Percentiles rank a stretch among this genome's conserved stretches.
Conservation (phyloP, 2,329 filamentous ascomycete species). For the Fusarium scirpi region DNA sequence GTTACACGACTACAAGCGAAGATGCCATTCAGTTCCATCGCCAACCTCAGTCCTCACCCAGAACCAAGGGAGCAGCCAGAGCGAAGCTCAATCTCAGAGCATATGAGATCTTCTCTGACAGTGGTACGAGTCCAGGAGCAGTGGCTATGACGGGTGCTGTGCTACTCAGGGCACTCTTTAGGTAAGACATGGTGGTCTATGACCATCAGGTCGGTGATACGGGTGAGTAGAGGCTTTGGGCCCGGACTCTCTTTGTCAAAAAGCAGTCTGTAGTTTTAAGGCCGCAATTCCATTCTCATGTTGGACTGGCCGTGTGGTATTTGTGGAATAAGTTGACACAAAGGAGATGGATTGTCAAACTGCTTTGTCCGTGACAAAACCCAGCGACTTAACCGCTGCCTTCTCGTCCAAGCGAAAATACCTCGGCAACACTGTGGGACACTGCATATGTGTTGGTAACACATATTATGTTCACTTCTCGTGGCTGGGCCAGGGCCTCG, state of each 20-base stretch:
- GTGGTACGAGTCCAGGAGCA: constrained; percentile 49
- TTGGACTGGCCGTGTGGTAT: background rate
- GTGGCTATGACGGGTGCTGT: constrained; percentile 55
- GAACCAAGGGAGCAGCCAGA: constrained; percentile 21
- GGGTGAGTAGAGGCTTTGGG: constrained; percentile 9
- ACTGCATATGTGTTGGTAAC: constrained; percentile 36
- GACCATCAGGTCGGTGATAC: constrained; percentile 30
- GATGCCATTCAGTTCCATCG: constrained; percentile 33
- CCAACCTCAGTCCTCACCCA: constrained; percentile 38
- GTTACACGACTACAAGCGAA: constrained; percentile 45
- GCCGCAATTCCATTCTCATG: background rate
- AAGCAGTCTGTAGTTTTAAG: background rate
- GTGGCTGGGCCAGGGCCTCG: constrained; percentile 21
- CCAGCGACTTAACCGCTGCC: background rate
- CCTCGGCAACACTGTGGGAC: constrained; percentile 36
- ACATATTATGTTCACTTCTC: constrained; percentile 39
- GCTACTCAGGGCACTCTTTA: constrained; percentile 40
- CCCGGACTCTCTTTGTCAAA: background rate
- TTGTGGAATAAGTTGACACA: background rate
- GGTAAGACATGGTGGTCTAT: constrained; percentile 37
- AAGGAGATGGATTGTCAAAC: background rate
- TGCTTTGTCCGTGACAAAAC: background rate
- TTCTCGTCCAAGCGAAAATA: constrained; percentile 26
- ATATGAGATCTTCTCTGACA: constrained; percentile 50
- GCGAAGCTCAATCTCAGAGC: background rate